Conservation (phyloP, 148 eudicot genomes). For the Rhododendron simsii region DNA sequence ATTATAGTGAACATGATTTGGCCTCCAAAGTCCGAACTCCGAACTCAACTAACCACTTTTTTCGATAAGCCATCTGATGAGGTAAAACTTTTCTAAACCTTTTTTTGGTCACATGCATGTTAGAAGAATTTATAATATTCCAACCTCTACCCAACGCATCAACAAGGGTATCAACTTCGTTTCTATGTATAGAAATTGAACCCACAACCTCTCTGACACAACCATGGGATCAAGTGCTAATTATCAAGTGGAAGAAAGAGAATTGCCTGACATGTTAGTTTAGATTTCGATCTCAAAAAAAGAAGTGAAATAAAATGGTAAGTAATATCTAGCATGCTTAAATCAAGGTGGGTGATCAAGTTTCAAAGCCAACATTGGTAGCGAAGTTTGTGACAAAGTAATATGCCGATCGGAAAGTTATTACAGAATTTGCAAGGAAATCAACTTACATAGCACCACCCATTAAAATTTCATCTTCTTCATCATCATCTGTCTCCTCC, state of each 20-base stretch:
- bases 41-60: not conserved
- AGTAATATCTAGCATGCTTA: not conserved
- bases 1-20: not conserved
- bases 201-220: not conserved
- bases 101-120: no score
- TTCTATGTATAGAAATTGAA: not conserved
- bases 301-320: not conserved
- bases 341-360: not conserved
- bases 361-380: not conserved
- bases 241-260: not conserved
- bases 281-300: not conserved
- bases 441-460: not conserved
- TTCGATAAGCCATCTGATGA: not conserved
- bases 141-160: not conserved
- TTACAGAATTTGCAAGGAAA: not conserved
- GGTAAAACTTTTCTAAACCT: not conserved
- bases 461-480: not conserved
- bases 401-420: not conserved
- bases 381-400: not conserved
- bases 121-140: not conserved
- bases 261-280: not conserved
- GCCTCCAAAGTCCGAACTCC: not conserved
- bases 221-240: not conserved
- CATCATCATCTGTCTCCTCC: not conserved
- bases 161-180: no score